Evolutionary conservation across 148 eudicot genomes (phyloP), one percentile per base, ranked within the genome.

Genomic region (Limonium bicolor): DNA sequence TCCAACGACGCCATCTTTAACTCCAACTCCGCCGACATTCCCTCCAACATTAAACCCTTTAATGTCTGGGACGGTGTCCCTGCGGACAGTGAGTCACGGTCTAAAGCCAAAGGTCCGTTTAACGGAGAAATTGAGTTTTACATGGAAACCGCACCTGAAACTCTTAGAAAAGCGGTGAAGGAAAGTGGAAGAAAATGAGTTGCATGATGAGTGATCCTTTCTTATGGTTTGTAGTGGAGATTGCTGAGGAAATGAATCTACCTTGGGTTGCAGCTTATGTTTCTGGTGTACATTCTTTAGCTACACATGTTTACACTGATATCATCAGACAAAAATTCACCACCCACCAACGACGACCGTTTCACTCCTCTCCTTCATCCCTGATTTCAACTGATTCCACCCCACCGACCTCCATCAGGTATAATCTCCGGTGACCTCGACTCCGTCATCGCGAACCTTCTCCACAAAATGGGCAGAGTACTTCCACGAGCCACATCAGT

Each of bases 201-300:
- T 76, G 72, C 14, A 36, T 80, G n/a, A 12, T 80, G 14, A 17
- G 59, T 0, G 88, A 80, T 20, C 72, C 83, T 0, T 80, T 80
- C 22, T 29, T 76, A 14, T 72, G 83, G 83, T 76, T 69, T 41
- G 46, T 67, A 3, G 36, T 48, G 5, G 77, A 64, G 6, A 23
- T 72, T 46, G 80, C 80, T 4, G 51, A 61, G 44, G 68, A 67
- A 28, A 52, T 24, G 17, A 55, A 54, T 0, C 61, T 64, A 21
- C 16, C 61, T 17, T 80, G 90, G 83, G 26, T 70, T 27, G 27
- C 73, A 6, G 13, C 65, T 9, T 70, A 65, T 69, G 49, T 62
- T 1, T 50, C 70, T 5, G 55, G 54, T 11, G 48, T 64, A 7
- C 24, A 25, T 26, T 52, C 83, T 0, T 53, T 80, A 4, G 62